A percentile compares a stretch with the other conserved stretches of the same genome.
phyloP scores from a whole-genome alignment of 768 basidiomycete species.

The Peribolospora kevripleyi region DNA sequence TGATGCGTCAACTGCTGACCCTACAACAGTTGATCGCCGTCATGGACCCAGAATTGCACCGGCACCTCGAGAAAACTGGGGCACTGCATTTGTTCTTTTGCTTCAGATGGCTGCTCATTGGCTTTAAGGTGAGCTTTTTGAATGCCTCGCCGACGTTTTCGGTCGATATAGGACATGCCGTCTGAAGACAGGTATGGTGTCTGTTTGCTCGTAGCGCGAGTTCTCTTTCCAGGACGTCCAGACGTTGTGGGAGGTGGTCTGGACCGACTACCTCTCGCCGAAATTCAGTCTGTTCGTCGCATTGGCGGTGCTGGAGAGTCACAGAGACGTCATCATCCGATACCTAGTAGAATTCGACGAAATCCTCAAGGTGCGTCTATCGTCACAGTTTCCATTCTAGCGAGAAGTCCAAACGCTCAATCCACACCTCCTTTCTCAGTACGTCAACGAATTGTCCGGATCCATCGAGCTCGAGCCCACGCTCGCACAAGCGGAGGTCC shows the following conservation, averaged over 20 bases:
- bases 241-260: conserved; percentile 68
- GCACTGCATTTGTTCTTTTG: conserved; percentile 90
- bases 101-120: conserved; percentile 44
- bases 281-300: conserved; percentile 57
- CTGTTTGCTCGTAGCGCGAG: conserved; percentile 67
- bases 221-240: conserved; percentile 79
- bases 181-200: conserved; percentile 31
- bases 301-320: conserved; percentile 76
- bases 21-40: conserved; percentile 71
- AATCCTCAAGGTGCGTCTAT: conserved; percentile 29
- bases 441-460: conserved; percentile 54
- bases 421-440: conserved; percentile 35
- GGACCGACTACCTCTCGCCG: conserved; percentile 28
- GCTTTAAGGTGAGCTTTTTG: background rate
- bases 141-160: conserved; percentile 4
- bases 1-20: conserved; percentile 77
- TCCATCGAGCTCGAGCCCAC: conserved; percentile 86
- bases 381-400: background rate
- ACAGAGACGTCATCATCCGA: conserved; percentile 79
- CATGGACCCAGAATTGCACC: conserved; percentile 89
- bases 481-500: conserved; percentile 83
- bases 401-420: conserved; percentile 19
- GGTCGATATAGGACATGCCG: background rate
- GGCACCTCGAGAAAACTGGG: conserved; percentile 58
- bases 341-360: conserved; percentile 50